A percentile compares a stretch with the other conserved stretches of the same genome.
Conservation (phyloP, 75 land plant species). For the Sequoia sempervirens region DNA sequence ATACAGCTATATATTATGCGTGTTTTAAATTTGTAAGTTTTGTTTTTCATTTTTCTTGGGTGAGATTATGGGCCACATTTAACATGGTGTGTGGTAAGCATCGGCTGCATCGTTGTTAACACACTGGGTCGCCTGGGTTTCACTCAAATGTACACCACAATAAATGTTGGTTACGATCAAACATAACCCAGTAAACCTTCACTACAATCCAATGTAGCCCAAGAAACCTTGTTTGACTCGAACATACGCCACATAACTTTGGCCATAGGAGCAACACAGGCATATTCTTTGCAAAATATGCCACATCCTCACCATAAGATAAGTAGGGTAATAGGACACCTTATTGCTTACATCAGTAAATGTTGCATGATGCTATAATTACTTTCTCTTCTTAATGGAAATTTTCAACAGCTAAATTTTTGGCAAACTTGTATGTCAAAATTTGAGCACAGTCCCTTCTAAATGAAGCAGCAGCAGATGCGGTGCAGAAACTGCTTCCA, state of each 20-base stretch:
- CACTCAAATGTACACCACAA: too few species aligned
- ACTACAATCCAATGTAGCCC: background rate
- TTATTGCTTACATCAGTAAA: background rate
- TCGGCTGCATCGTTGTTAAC: too few species aligned
- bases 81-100: too few species aligned
- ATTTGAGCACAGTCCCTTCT: slow-evolving; percentile 38
- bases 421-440: background rate
- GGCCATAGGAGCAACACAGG: background rate
- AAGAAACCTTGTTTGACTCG: background rate
- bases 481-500: slow-evolving; percentile 64
- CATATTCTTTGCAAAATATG: too few species aligned
- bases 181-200: background rate
- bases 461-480: slow-evolving; percentile 42
- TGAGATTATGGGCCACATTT: too few species aligned
- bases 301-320: background rate
- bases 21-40: too few species aligned
- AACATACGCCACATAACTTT: too few species aligned
- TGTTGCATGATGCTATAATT: background rate
- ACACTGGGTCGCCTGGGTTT: too few species aligned
- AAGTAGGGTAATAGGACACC: background rate
- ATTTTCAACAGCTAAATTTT: background rate
- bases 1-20: too few species aligned
- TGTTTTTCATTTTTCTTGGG: too few species aligned
- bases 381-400: background rate
- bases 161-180: background rate